Percentiles rank a stretch among this genome's conserved stretches.
Evolutionary conservation across 140 eudicot species (phyloP).

Genomic region (Flaveria floridana): DNA sequence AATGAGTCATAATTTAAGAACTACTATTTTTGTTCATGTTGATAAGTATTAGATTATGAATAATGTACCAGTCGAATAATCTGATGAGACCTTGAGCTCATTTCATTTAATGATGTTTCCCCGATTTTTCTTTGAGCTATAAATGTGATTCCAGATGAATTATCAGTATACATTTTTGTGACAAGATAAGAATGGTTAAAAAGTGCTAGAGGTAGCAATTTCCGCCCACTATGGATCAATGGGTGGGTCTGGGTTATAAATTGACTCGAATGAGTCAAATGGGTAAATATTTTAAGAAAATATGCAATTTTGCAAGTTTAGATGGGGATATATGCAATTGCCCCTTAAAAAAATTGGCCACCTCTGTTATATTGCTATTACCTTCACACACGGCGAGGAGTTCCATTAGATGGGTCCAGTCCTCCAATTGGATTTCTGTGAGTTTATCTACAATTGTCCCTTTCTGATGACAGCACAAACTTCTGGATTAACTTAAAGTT

Average conservation of each 20-base stretch:
- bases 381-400: conserved; percentile 84
- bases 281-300: background rate
- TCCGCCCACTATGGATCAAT: background rate
- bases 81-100: conserved; percentile 96
- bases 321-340: too few relatives aligned
- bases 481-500: background rate
- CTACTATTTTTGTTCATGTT: conserved; percentile 12
- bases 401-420: conserved; percentile 65
- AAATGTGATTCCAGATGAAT: conserved; percentile 22
- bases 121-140: conserved; percentile 90
- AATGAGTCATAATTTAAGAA: conserved; percentile 13
- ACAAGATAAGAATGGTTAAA: conserved; percentile 3
- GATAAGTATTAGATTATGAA: conserved; percentile 9
- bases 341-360: background rate
- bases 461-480: conserved; percentile 52
- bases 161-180: conserved; percentile 26
- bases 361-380: conserved; percentile 22
- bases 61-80: conserved; percentile 77
- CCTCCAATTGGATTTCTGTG: conserved; percentile 60
- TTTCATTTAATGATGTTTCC: conserved; percentile 79
- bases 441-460: conserved; percentile 92
- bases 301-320: too few relatives aligned
- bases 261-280: conserved; percentile 4
- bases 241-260: conserved; percentile 9
- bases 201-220: background rate